phyloP scores from a whole-genome alignment of 306 rosid genomes.

The Fragaria iinumae region DNA sequence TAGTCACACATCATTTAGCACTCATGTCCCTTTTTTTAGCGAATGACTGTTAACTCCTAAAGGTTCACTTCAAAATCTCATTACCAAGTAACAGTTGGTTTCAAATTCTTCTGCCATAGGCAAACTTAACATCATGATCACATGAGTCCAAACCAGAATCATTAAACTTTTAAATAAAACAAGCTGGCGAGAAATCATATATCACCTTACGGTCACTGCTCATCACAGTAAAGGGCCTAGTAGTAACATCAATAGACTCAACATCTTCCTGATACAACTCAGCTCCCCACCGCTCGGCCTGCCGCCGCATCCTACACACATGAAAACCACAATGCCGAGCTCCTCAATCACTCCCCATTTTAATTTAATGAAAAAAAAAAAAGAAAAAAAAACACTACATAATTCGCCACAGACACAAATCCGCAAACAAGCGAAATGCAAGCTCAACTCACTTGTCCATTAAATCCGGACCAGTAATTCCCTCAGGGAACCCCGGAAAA shows the following conservation, averaged over 20 bases:
- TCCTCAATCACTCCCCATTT: conserved; percentile 5
- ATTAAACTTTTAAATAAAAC: background rate
- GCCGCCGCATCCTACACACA: conserved; percentile 48
- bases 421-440: background rate
- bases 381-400: background rate
- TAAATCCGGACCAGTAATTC: conserved; percentile 91
- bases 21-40: background rate
- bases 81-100: background rate
- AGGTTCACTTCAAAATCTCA: background rate
- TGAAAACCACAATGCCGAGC: conserved; percentile 14
- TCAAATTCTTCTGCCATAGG: background rate
- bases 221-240: conserved; percentile 71
- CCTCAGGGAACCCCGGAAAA: conserved; percentile 95
- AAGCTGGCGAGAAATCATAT: conserved; percentile 27
- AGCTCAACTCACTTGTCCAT: conserved; percentile 71
- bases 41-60: background rate
- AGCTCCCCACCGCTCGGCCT: conserved; percentile 98
- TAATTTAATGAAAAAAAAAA: background rate
- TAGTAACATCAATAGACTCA: conserved; percentile 68
- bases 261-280: conserved; percentile 92
- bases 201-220: conserved; percentile 97
- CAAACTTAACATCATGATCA: background rate
- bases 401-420: background rate
- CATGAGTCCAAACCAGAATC: background rate
- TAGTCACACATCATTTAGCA: background rate